Evolutionary conservation across 805 yeast species (phyloP).

Genomic region (Schwanniomyces occidentalis): DNA sequence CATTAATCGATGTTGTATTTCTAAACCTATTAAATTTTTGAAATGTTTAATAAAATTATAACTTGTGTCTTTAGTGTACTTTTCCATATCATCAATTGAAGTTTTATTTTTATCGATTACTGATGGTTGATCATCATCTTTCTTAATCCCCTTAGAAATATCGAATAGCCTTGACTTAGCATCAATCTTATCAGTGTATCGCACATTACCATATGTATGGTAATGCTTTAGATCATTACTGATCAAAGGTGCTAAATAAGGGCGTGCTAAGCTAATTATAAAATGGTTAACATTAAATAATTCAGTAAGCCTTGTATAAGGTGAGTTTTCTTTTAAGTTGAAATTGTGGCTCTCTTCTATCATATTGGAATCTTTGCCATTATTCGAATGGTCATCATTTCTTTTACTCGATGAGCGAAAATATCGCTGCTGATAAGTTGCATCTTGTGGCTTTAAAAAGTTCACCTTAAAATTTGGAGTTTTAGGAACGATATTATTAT

Average conservation of each 20-base stretch:
- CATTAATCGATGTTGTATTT: slow-evolving; percentile 80
- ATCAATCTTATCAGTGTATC: slow-evolving; percentile 14
- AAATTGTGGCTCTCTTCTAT: slow-evolving; percentile 15
- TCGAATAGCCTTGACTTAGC: slow-evolving; percentile 6
- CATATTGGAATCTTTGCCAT: slow-evolving; percentile 9
- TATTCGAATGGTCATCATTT: slow-evolving; percentile 10
- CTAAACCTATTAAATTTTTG: slow-evolving; percentile 66
- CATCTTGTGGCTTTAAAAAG: slow-evolving; percentile 46
- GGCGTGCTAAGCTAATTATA: slow-evolving; percentile 87
- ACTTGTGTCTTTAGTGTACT: slow-evolving; percentile 33
- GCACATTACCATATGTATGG: slow-evolving; percentile 36
- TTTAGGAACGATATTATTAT: slow-evolving; percentile 56
- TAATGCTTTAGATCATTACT: slow-evolving; percentile 79
- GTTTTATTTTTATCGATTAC: slow-evolving; percentile 33
- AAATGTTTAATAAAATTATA: slow-evolving; percentile 32
- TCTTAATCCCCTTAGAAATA: background rate
- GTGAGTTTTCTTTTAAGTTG: slow-evolving; percentile 42
- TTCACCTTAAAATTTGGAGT: slow-evolving; percentile 42
- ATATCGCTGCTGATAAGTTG: slow-evolving; percentile 47
- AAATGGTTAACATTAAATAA: slow-evolving; percentile 94
- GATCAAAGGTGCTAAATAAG: slow-evolving; percentile 87
- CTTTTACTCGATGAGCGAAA: slow-evolving; percentile 22
- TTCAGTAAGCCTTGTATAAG: slow-evolving; percentile 87
- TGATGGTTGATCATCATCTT: slow-evolving; percentile 15
- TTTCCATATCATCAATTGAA: slow-evolving; percentile 32